A percentile compares a stretch with the other conserved stretches of the same genome.
These are phyloP conservation scores for Amanita pseudoporphyria DNA, from an alignment of 768 basidiomycete genomes.

Conservation along the genomic window DNA sequence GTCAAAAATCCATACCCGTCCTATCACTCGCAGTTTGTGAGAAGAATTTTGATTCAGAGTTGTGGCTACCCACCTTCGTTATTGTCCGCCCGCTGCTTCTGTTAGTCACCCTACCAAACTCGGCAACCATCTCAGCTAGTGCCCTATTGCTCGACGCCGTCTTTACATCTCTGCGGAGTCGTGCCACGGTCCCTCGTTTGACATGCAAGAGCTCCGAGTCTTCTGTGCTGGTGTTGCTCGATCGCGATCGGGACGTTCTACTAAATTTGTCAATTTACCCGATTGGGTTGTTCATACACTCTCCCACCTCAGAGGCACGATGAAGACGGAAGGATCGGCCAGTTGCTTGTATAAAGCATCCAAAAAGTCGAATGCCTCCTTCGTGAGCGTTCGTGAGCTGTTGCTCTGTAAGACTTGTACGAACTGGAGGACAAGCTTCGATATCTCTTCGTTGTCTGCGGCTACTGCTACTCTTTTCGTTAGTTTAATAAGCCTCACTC, in stretches of 20 bases:
- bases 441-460: constrained; percentile 45
- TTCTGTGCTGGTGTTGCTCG: constrained; percentile 28
- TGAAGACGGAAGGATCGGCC: constrained; percentile 53
- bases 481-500: constrained; percentile 39
- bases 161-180: constrained; percentile 45
- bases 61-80: constrained; percentile 41
- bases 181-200: constrained; percentile 51
- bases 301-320: constrained; percentile 46
- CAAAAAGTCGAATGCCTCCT: constrained; percentile 62
- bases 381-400: constrained; percentile 56
- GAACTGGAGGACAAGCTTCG: constrained; percentile 49
- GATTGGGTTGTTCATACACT: constrained; percentile 1
- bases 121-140: constrained; percentile 56
- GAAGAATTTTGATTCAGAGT: not conserved
- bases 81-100: constrained; percentile 59
- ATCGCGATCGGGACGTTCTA: constrained; percentile 28
- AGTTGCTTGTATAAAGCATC: constrained; percentile 65
- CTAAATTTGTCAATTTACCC: constrained; percentile 8
- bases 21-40: constrained; percentile 16
- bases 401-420: constrained; percentile 52
- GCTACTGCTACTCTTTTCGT: constrained; percentile 32
- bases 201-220: constrained; percentile 38
- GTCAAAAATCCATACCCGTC: constrained; percentile 31
- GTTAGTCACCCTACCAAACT: constrained; percentile 64
- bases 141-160: constrained; percentile 41